Evolutionary conservation across 192 early-diverging fungal genomes (phyloP), one percentile per base, ranked within the genome.

Genomic region (Phycomyces blakesleeanus): DNA sequence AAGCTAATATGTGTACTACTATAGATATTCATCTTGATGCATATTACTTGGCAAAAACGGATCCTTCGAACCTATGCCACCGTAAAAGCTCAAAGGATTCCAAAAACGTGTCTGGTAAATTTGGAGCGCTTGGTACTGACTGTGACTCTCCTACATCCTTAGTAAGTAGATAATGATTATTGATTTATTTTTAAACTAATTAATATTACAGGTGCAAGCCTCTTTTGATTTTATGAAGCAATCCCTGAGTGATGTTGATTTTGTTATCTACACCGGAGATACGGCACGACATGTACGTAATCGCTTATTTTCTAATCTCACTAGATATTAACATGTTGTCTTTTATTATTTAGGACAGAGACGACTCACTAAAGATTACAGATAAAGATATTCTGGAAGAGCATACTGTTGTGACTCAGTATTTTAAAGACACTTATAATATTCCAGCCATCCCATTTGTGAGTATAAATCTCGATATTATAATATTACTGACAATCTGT

Each of bases 261-360:
- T 78, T 66, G 54, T 78, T 21, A 55, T 78, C 20, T 78, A 73
- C 50, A 76, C 73, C 51, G 77, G 77, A 42, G 77, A 78, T 24
- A 57, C 70, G 3, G 64, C 64, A 15, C 55, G 77, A 14, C 77
- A 78, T 66, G 70, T 73, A 63, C 39, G 55, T 51, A 62, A 5
- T 20, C 26, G 29, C 52, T 37, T 14, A 29, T 0, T 2, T 7
- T 18, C 3, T 41, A n/a, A 34, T 21, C 27, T 40, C 41, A 39
- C 21, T 25, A 34, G 29, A 34, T 34, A 34, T 34, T 34, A 34
- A 34, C 7, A 34, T 34, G 29, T 34, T 34, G 2, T 34, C 7
- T 16, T 22, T 16, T 42, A 0, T 22, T 18, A 24, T 54, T 10
- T 51, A 75, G 73, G 59, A 69, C n/a, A 34, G 69, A 24, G 69